Conservation (phyloP, 441 rosid genomes). For the Biscutella laevigata region DNA sequence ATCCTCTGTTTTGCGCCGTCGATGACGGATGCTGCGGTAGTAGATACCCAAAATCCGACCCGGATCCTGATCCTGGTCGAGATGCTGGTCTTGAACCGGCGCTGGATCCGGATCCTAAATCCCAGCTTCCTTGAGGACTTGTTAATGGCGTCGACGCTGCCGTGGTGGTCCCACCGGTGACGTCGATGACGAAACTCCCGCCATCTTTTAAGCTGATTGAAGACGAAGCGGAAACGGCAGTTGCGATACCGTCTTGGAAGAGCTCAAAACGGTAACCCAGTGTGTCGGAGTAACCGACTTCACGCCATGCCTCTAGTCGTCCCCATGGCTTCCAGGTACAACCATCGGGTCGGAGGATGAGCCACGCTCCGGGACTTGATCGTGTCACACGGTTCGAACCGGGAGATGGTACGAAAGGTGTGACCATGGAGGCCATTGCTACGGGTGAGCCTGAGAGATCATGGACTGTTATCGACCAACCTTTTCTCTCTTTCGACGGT, state of each 20-base stretch:
- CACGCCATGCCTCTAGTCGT: slow-evolving; percentile 82
- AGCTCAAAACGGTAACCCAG: slow-evolving; percentile 70
- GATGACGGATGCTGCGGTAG: slow-evolving; percentile 30
- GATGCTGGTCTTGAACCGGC: slow-evolving; percentile 50
- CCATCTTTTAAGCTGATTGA: slow-evolving; percentile 49
- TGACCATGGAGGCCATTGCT: slow-evolving; percentile 92
- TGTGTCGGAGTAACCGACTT: slow-evolving; percentile 35
- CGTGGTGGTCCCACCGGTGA: slow-evolving; percentile 32
- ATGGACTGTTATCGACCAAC: slow-evolving; percentile 81
- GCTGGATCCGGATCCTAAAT: slow-evolving; percentile 49
- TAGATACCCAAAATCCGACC: slow-evolving; percentile 51
- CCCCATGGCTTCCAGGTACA: slow-evolving; percentile 96
- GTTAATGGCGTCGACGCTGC: slow-evolving; percentile 34
- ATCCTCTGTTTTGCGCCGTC: slow-evolving; percentile 39
- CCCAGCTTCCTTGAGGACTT: slow-evolving; percentile 77
- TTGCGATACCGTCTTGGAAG: slow-evolving; percentile 40
- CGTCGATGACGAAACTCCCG: slow-evolving; percentile 67
- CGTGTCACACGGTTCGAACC: slow-evolving; percentile 67
- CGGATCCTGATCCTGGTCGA: slow-evolving; percentile 56
- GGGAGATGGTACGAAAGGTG: slow-evolving; percentile 88
- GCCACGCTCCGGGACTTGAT: slow-evolving; percentile 88
- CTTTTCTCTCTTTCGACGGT: slow-evolving; percentile 59
- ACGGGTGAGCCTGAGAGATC: slow-evolving; percentile 94
- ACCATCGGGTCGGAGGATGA: slow-evolving; percentile 61
- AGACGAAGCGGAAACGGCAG: slow-evolving; percentile 38